A percentile compares a stretch with the other conserved stretches of the same genome.
These are phyloP conservation scores for Scedosporium minutisporum DNA, from an alignment of 2,329 filamentous ascomycete genomes.

Conservation along the genomic window DNA sequence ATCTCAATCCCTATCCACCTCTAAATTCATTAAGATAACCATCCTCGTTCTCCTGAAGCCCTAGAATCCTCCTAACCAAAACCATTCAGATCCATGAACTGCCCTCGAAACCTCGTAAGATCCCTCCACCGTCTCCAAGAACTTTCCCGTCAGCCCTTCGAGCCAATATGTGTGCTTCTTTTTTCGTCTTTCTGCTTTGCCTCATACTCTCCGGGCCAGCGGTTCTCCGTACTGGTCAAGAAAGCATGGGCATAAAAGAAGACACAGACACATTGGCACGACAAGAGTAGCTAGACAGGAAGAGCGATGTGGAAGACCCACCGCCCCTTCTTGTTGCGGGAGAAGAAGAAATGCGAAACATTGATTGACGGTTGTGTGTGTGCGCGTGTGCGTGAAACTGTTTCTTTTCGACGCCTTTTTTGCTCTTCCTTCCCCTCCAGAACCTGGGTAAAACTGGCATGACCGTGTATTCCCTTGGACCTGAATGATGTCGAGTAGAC, in stretches of 20 bases:
- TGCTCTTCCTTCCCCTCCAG: no score
- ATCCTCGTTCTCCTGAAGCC: background rate
- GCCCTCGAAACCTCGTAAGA: no score
- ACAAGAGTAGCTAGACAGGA: background rate
- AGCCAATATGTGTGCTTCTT: no score
- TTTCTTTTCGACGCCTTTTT: no score
- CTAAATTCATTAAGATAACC: background rate
- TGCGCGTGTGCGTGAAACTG: background rate
- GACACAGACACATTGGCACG: conserved; percentile 7
- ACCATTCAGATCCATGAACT: no score
- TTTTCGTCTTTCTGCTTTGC: no score
- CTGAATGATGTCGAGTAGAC: no score
- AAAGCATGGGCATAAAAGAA: background rate
- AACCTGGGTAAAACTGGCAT: no score
- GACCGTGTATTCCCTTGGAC: no score
- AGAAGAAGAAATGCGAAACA: background rate
- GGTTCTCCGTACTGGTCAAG: background rate
- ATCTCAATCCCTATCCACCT: background rate
- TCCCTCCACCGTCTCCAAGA: no score
- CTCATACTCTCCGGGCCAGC: background rate
- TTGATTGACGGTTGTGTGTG: background rate
- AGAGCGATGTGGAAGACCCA: background rate
- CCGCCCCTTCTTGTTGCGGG: background rate
- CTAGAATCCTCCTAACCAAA: background rate
- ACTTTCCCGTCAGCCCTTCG: no score